These are phyloP conservation scores for Arthrobotrys megalospora DNA, from an alignment of 2,329 filamentous ascomycete species.

Conservation along the genomic window DNA sequence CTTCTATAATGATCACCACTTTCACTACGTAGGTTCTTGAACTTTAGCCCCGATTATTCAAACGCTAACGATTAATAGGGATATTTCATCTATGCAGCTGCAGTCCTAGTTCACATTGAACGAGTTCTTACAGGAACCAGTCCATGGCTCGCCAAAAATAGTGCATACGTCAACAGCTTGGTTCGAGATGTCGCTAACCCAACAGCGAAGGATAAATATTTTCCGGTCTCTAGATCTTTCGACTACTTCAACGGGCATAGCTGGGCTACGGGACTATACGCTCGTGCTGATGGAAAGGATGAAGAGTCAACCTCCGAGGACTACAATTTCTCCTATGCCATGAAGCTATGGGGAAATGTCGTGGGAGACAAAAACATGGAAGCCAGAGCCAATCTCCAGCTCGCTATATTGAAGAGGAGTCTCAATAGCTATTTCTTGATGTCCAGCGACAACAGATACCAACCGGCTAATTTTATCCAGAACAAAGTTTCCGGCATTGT, in stretches of 20 bases:
- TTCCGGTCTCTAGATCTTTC: slow-evolving; percentile 86
- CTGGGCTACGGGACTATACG: slow-evolving; percentile 80
- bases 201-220: slow-evolving; percentile 78
- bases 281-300: slow-evolving; percentile 81
- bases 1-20: slow-evolving; percentile 83
- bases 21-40: slow-evolving; percentile 73
- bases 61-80: slow-evolving; percentile 71
- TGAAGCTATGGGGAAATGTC: slow-evolving; percentile 94
- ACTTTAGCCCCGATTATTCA: slow-evolving; percentile 73
- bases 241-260: slow-evolving; percentile 93
- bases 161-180: slow-evolving; percentile 84
- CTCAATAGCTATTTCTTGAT: slow-evolving; percentile 88
- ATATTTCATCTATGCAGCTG: slow-evolving; percentile 89
- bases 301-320: slow-evolving; percentile 94
- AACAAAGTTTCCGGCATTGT: slow-evolving; percentile 74
- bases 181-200: slow-evolving; percentile 88
- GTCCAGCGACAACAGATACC: slow-evolving; percentile 76
- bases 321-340: slow-evolving; percentile 84
- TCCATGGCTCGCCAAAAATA: slow-evolving; percentile 78
- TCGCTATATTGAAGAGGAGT: slow-evolving; percentile 81
- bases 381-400: slow-evolving; percentile 85
- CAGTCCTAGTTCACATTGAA: slow-evolving; percentile 78
- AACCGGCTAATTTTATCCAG: slow-evolving; percentile 82
- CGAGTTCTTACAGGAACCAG: slow-evolving; percentile 47
- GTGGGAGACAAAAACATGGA: slow-evolving; percentile 84